phyloP scores from a whole-genome alignment of 2,329 filamentous ascomycete genomes.

The Colletotrichum costaricense region DNA sequence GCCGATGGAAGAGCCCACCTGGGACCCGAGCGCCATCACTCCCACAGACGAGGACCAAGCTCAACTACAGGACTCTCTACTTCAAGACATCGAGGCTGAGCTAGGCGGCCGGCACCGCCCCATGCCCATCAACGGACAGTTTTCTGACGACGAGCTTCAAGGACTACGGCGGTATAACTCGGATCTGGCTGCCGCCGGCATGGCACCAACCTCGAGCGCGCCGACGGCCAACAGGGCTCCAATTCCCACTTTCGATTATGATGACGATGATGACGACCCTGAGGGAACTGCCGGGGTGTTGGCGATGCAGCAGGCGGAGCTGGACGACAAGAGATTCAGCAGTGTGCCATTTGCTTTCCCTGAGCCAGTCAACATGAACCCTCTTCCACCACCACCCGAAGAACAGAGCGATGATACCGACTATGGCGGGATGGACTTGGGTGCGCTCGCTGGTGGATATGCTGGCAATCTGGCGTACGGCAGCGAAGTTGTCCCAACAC shows the following conservation, averaged over 20 bases:
- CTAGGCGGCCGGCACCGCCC: conserved; percentile 55
- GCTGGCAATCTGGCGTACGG: conserved; percentile 64
- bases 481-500: conserved; percentile 55
- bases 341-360: conserved; percentile 60
- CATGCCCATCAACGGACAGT: conserved; percentile 53
- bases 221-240: conserved; percentile 53
- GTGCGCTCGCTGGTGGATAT: conserved; percentile 79
- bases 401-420: conserved; percentile 78
- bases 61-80: conserved; percentile 60
- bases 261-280: conserved; percentile 83
- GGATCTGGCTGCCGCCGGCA: conserved; percentile 55
- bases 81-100: conserved; percentile 69
- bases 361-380: conserved; percentile 47
- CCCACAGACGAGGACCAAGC: conserved; percentile 43
- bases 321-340: conserved; percentile 76
- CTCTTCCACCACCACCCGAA: conserved; percentile 60
- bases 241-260: conserved; percentile 51
- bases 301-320: conserved; percentile 86
- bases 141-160: conserved; percentile 59
- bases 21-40: conserved; percentile 50
- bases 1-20: conserved; percentile 58
- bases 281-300: conserved; percentile 87
- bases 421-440: conserved; percentile 78
- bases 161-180: conserved; percentile 63
- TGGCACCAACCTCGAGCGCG: conserved; percentile 51